Evolutionary conservation across 768 basidiomycete species (phyloP).

Genomic region (Boletellus ananas): DNA sequence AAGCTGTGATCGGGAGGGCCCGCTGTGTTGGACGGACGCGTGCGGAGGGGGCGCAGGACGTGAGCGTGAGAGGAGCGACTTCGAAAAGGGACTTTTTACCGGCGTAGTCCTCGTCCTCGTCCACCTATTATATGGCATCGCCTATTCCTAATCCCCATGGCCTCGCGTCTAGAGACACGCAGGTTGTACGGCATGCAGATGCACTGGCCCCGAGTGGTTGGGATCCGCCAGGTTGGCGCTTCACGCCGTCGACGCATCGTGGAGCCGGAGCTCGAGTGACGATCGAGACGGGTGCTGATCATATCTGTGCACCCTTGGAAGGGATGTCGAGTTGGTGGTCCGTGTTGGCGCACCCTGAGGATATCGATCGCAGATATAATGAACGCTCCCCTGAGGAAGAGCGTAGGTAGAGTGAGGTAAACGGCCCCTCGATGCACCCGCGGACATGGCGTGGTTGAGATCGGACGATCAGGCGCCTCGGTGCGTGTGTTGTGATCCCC

Average conservation of each 20-base stretch:
- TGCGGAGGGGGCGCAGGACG: neutral
- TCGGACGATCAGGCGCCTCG: conserved; percentile 1
- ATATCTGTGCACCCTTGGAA: too few relatives aligned
- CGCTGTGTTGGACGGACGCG: too few relatives aligned
- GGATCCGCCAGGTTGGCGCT: too few relatives aligned
- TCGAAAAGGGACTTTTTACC: neutral
- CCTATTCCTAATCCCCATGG: neutral
- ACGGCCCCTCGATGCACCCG: conserved; percentile 2
- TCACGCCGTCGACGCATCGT: too few relatives aligned
- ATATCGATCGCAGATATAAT: neutral
- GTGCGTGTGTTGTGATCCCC: conserved; percentile 21
- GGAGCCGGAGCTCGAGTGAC: too few relatives aligned
- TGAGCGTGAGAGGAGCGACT: neutral
- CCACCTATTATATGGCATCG: neutral
- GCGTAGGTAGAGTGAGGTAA: neutral
- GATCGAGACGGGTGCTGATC: too few relatives aligned
- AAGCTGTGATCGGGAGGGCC: too few relatives aligned
- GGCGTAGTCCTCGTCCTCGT: neutral
- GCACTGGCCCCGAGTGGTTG: neutral
- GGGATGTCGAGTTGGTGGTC: neutral
- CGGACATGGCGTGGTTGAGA: conserved; percentile 10
- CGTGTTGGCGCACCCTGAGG: neutral
- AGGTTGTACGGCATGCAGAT: neutral
- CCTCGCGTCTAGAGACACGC: neutral
- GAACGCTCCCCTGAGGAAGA: neutral